Base-by-base conservation (phyloP, 2,329 filamentous ascomycete genomes). In the Polytolypa hystricis region DNA sequence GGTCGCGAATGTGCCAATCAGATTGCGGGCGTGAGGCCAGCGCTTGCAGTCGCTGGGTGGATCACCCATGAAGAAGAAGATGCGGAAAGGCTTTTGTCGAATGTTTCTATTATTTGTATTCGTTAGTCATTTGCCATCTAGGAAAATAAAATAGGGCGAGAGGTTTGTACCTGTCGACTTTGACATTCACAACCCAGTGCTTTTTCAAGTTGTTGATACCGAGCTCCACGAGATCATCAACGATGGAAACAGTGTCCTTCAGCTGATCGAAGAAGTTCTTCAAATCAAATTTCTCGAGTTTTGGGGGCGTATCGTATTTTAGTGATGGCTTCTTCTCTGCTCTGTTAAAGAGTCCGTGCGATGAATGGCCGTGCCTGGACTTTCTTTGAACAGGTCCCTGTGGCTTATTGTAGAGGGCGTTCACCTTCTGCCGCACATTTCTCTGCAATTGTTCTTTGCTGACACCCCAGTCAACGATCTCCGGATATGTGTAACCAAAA, bases 401-500 rank as follows among this genome's bases (percentile, higher is more conserved):
- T 10, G 31, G 37, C 3, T 35, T 38, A 33, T 73, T 74, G 50
- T 82, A 81, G 0, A 81, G 61, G 2, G 52, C 58, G 50, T 82
- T 84, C 46, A 87, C 66, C 1, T 66, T 55, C 1, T 57, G 56
- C 30, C 62, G 61, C 18, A 77, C 65, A 4, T 69, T 58, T 0
- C 57, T 50, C 26, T 38, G 41, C 46, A 56, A 51, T 55, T 51
- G 60, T 57, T 42, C 50, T 53, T 18, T 53, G 37, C 35, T 46
- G 48, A 51, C 47, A 50, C 48, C 56, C 52, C 61, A 64, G 39
- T 62, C 58, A 11, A 64, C 47, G 20, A 77, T 71, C 46, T 89
- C 84, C 0, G 75, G 67, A 51, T 93, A 93, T 0, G 75, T 77
- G 54, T 91, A 91, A 10, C 78, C 78, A 55, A 91, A 81, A 2